phyloP scores from a whole-genome alignment of 1,284 basidiomycete genomes.

The Dichomitus squalens region DNA sequence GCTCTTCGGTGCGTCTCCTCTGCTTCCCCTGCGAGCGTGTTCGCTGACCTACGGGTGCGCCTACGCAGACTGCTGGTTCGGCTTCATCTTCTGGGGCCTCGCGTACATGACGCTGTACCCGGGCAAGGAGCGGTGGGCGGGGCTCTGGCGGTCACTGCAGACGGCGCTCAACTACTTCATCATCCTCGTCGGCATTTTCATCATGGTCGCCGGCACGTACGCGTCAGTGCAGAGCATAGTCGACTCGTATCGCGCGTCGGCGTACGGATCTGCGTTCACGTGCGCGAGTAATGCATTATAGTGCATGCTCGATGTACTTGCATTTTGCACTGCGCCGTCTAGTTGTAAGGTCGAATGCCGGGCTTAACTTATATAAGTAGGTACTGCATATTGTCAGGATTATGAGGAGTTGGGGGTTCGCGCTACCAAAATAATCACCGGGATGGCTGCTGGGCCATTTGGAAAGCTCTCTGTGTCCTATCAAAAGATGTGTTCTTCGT shows the following conservation, averaged over 20 bases:
- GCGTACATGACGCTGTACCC: constrained; percentile 46
- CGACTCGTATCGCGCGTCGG: constrained; percentile 14
- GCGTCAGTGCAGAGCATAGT: constrained; percentile 33
- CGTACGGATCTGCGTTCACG: constrained; percentile 20
- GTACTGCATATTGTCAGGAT: too few species aligned
- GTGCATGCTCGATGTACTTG: not conserved
- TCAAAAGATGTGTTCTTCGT: too few species aligned
- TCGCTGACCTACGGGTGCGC: not conserved
- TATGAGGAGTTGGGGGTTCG: too few species aligned
- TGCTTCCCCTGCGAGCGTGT: not conserved
- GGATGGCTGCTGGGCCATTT: too few species aligned
- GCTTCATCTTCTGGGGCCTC: constrained; percentile 50
- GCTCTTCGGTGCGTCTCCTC: constrained; percentile 40
- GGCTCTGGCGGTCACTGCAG: constrained; percentile 37
- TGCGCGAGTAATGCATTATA: constrained; percentile 24
- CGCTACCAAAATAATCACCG: too few species aligned
- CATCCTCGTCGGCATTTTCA: constrained; percentile 42
- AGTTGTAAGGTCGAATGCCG: too few species aligned
- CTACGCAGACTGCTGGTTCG: not conserved
- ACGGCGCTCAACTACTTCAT: constrained; percentile 44
- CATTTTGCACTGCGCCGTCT: too few species aligned
- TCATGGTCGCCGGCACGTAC: constrained; percentile 46
- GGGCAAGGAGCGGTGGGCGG: constrained; percentile 38
- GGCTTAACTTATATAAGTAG: too few species aligned
- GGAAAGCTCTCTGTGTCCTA: too few species aligned